Base-by-base conservation (phyloP, 2,329 filamentous ascomycete genomes). In the Paecilomyces variotii region DNA sequence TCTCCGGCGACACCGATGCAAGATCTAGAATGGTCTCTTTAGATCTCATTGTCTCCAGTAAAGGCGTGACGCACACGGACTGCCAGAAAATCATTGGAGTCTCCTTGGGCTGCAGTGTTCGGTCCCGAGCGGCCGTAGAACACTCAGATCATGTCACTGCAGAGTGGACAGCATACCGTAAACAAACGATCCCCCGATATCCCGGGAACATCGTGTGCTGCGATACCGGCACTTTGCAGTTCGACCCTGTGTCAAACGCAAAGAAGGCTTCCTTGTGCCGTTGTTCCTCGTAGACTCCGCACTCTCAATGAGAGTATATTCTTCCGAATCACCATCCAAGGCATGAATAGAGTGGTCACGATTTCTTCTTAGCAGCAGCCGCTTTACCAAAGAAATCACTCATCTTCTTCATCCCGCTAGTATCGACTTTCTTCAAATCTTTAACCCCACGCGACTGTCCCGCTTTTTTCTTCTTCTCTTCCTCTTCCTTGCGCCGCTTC, bases 331-430 rank as follows among this genome's bases (percentile, higher is more conserved):
- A 7, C 39, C 19, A 7, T 14, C 39, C n/a, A 9, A 19, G 19
- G 9, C 1, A 19, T 45, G 7, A 14, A 19, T 7, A 19, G 19
- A 19, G 7, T 11, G 1, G 53, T 67, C 66, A 73, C 35, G 69
- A 59, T 56, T 73, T 73, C 61, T 74, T 74, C 60, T 72, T 70
- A 10, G 65, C n/a, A 12, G 32, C 52, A 28, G 72, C 65, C 28
- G 72, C 69, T 76, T 93, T 95, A 60, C 85, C 85, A 74, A 99
- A 99, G 76, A 99, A 99, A 61, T 87, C 84, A 70, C 90, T 96
- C 83, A 99, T 84, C 79, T 97, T 99, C 82, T 89, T 94, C 94
- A 99, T 99, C 1, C 94, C 94, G 25, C 77, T 84, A 0, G 88
- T 92, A 75, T 97, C 89, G 54, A 92, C 93, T 77, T 97, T 99